A percentile compares a stretch with the other conserved stretches of the same genome.
These are phyloP conservation scores for Leishmania arabica DNA, from an alignment of 208 protist genomes.

Conservation along the genomic window DNA sequence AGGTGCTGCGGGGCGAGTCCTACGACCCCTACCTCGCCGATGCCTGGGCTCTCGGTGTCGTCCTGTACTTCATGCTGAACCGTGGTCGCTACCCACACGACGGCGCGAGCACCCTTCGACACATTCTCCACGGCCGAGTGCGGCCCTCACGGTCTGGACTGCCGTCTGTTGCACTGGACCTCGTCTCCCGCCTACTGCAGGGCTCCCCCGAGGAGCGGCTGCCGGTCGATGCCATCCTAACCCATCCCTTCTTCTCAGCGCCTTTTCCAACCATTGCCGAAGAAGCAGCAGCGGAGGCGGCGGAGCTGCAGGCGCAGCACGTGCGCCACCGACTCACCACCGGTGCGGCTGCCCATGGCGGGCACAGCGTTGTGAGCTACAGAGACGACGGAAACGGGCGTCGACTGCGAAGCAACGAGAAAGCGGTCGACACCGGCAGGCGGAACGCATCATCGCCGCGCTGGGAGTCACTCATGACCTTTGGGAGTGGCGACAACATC, in stretches of 20 bases:
- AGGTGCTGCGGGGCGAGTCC: constrained; percentile 61
- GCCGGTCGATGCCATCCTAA: constrained; percentile 59
- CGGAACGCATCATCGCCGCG: background rate
- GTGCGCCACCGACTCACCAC: background rate
- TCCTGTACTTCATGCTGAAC: constrained; percentile 90
- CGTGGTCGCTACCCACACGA: constrained; percentile 86
- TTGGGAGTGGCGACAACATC: constrained; percentile 7
- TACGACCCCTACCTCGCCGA: constrained; percentile 86
- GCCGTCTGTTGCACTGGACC: constrained; percentile 51
- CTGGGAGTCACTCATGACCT: background rate
- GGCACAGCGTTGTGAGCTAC: background rate
- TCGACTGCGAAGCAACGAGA: background rate
- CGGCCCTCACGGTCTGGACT: constrained; percentile 50
- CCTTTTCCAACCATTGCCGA: constrained; percentile 25
- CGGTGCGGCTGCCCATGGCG: background rate
- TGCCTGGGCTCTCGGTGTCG: constrained; percentile 80
- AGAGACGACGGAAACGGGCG: background rate
- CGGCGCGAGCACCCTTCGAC: constrained; percentile 84
- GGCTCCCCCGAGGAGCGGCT: constrained; percentile 56
- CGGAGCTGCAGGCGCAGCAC: constrained; percentile 1
- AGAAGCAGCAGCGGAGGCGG: constrained; percentile 13
- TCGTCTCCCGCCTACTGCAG: constrained; percentile 65
- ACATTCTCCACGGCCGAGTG: constrained; percentile 73
- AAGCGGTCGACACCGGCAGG: background rate
- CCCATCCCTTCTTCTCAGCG: constrained; percentile 63